Percentiles rank a stretch among this genome's conserved stretches.
Evolutionary conservation across 2,329 filamentous ascomycete genomes (phyloP).

Genomic region (Neonectria sp.): DNA sequence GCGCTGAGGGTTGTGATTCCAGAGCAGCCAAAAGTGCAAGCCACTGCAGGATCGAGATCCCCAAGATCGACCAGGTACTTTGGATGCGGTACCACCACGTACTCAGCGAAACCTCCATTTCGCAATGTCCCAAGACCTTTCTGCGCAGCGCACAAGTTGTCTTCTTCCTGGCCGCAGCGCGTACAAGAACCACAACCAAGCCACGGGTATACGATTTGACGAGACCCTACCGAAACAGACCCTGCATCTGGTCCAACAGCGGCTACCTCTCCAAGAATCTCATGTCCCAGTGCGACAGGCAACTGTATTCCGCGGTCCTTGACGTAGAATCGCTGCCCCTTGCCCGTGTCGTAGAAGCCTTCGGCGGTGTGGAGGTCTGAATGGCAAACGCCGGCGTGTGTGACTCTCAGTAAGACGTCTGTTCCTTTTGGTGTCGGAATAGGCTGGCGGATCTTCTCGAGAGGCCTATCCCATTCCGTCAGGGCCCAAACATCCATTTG

Average conservation of each 20-base stretch:
- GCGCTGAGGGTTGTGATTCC: constrained; percentile 30
- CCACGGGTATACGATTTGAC: constrained; percentile 30
- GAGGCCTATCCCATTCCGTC: constrained; percentile 25
- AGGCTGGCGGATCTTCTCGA: constrained; percentile 27
- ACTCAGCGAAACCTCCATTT: constrained; percentile 29
- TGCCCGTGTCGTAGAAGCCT: constrained; percentile 30
- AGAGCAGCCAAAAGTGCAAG: constrained; percentile 28
- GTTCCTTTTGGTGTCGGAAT: constrained; percentile 23
- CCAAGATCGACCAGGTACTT: constrained; percentile 28
- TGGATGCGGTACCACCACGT: constrained; percentile 23
- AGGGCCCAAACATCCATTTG: constrained; percentile 32
- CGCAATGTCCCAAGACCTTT: constrained; percentile 24
- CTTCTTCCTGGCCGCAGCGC: constrained; percentile 29
- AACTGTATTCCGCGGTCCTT: constrained; percentile 31
- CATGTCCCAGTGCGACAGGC: constrained; percentile 25
- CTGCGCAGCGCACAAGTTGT: constrained; percentile 25
- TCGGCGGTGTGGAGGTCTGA: constrained; percentile 32
- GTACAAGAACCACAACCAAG: constrained; percentile 27
- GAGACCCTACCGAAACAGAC: constrained; percentile 15
- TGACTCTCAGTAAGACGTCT: constrained; percentile 24
- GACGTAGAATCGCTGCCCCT: constrained; percentile 28
- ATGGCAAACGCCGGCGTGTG: constrained; percentile 32
- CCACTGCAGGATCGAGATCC: constrained; percentile 25
- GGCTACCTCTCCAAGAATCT: constrained; percentile 26
- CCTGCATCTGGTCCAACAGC: constrained; percentile 21